Base-by-base conservation (phyloP, 2,329 filamentous ascomycete genomes). In the Aspergillus japonicus region DNA sequence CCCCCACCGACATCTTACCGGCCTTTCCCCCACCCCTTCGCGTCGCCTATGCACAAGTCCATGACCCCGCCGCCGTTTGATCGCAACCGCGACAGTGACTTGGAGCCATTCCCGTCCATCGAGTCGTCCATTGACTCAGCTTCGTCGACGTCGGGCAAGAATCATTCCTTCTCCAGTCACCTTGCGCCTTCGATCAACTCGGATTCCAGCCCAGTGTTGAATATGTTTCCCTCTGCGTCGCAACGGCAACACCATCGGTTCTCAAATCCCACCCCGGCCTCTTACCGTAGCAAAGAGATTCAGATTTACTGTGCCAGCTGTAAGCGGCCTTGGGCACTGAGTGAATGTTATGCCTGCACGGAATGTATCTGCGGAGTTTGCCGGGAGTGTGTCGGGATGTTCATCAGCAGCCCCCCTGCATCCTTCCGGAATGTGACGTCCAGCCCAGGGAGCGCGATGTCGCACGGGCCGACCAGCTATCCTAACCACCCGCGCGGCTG, bases 361-460 rank as follows among this genome's bases (percentile, higher is more conserved):
- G 93, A 97, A 75, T 98, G 95, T 75, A 96, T 98, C 64, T 96
- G 92, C 73, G 94, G 93, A 16, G 84, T 98, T 53, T 98, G 95
- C 75, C 87, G 89, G 64, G 87, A 92, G 60, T 98, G 94, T 70
- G 92, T 97, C 59, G 70, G 72, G 56, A 72, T 77, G 71, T 78
- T 80, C 65, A 75, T 79, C 54, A 71, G 73, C 62, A 77, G 77
- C 60, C 76, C 78, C 21, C 72, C 77, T 0, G 68, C 73, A 16
- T 72, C 74, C 1, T 76, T 77, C 57, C 64, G 74, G 19, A 78
- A 73, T 53, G 69, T 71, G 50, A 72, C 69, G 0, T 73, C 69
- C 50, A 74, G 72, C 48, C 71, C 70, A 2, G 68, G 68, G 24
- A 73, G 69, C 19, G 68, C 64, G 4, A 59, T 69, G 58, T 69